phyloP scores from a whole-genome alignment of 345 rosid genomes.

The Eutrema yunnanense region DNA sequence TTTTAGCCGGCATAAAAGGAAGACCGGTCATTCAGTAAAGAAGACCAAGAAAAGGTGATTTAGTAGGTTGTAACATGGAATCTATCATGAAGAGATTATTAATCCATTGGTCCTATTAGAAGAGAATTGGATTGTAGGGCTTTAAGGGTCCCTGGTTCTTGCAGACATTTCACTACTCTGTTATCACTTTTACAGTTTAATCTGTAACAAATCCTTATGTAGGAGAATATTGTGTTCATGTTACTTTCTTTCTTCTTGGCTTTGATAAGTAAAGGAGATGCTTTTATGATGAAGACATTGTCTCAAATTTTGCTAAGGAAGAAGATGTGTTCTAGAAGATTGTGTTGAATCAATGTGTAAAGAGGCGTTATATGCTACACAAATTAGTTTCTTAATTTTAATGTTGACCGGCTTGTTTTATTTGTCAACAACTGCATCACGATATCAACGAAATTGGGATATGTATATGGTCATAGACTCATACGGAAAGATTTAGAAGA shows the following conservation, averaged over 20 bases:
- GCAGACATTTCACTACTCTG: neutral
- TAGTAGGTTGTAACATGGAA: slow-evolving; percentile 15
- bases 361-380: neutral
- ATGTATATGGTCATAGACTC: neutral
- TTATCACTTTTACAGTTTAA: neutral
- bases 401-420: neutral
- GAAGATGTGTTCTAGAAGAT: neutral
- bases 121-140: slow-evolving; percentile 9
- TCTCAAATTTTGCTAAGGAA: neutral
- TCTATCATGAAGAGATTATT: slow-evolving; percentile 32
- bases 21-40: slow-evolving; percentile 84
- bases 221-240: neutral
- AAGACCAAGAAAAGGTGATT: slow-evolving; percentile 46
- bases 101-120: slow-evolving; percentile 21
- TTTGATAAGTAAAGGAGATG: neutral
- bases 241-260: neutral
- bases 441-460: neutral
- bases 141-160: neutral
- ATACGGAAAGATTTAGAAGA: neutral
- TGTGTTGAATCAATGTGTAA: neutral
- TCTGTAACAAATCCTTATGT: neutral
- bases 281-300: neutral
- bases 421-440: neutral
- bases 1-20: slow-evolving; percentile 94
- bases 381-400: neutral